These are phyloP conservation scores for Termitomyces sp. DNA, from an alignment of 768 basidiomycete genomes.

Conservation along the genomic window DNA sequence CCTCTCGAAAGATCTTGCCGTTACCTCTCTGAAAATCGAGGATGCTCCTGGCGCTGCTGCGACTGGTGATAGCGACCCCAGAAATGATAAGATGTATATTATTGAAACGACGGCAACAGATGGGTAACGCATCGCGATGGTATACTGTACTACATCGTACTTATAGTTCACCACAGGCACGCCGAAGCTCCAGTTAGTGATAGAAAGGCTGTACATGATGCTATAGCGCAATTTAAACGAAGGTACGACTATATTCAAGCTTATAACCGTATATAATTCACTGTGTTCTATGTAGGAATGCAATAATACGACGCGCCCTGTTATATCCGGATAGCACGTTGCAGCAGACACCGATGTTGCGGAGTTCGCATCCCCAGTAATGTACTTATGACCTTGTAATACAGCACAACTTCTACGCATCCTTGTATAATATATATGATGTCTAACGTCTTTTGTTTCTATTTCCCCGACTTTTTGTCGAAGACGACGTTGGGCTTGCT, in stretches of 20 bases:
- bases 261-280: slow-evolving; percentile 1
- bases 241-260: slow-evolving; percentile 36
- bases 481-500: neutral
- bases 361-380: slow-evolving; percentile 1
- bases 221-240: slow-evolving; percentile 64
- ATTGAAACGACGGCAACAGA: slow-evolving; percentile 59
- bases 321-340: slow-evolving; percentile 37
- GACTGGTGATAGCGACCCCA: slow-evolving; percentile 40
- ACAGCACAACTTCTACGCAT: neutral
- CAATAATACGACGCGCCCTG: slow-evolving; percentile 51
- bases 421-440: neutral
- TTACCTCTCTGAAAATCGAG: slow-evolving; percentile 60
- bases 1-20: slow-evolving; percentile 39
- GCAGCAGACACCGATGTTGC: neutral
- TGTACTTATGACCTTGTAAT: neutral
- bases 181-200: slow-evolving; percentile 28
- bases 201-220: slow-evolving; percentile 43
- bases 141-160: neutral
- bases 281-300: slow-evolving; percentile 34
- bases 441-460: slow-evolving; percentile 33
- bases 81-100: slow-evolving; percentile 72
- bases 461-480: slow-evolving; percentile 23
- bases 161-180: slow-evolving; percentile 12
- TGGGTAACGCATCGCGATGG: slow-evolving; percentile 22
- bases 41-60: slow-evolving; percentile 70